Evolutionary conservation across 768 basidiomycete genomes (phyloP).

Genomic region (Pisolithus albus): DNA sequence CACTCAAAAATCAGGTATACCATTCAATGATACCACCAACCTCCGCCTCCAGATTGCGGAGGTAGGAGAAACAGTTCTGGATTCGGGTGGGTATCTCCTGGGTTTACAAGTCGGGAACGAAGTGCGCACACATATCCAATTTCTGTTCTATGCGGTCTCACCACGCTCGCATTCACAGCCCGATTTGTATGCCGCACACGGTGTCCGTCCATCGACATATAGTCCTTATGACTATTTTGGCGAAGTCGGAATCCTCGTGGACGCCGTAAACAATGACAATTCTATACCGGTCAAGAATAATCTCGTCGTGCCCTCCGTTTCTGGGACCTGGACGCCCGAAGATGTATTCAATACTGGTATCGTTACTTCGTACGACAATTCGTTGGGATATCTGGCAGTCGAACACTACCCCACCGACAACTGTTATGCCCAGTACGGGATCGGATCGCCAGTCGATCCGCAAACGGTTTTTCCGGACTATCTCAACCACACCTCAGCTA

Average conservation of each 20-base stretch:
- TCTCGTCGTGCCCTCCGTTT: conserved; percentile 27
- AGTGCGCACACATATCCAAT: not conserved
- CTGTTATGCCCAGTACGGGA: conserved; percentile 20
- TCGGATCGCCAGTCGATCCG: conserved; percentile 22
- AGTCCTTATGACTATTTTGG: conserved; percentile 23
- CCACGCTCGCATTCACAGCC: conserved; percentile 26
- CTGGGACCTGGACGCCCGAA: conserved; percentile 27
- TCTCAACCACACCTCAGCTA: conserved; percentile 37
- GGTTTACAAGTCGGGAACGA: conserved; percentile 57
- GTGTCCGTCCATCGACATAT: conserved; percentile 24
- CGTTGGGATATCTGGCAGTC: conserved; percentile 34
- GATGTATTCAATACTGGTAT: conserved; percentile 29
- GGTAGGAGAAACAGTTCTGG: conserved; percentile 37
- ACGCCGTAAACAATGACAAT: conserved; percentile 15
- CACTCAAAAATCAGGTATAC: conserved; percentile 9
- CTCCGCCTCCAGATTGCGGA: conserved; percentile 31
- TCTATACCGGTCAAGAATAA: conserved; percentile 21
- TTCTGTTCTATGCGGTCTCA: conserved; percentile 11
- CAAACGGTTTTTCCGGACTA: conserved; percentile 37
- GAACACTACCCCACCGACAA: conserved; percentile 34
- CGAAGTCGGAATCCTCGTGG: conserved; percentile 23
- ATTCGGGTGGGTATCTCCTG: conserved; percentile 29
- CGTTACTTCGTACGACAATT: conserved; percentile 18
- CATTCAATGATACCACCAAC: conserved; percentile 14
- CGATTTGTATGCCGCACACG: conserved; percentile 39